Base-by-base conservation (phyloP, 768 basidiomycete genomes). In the Lenzites betulinus region DNA sequence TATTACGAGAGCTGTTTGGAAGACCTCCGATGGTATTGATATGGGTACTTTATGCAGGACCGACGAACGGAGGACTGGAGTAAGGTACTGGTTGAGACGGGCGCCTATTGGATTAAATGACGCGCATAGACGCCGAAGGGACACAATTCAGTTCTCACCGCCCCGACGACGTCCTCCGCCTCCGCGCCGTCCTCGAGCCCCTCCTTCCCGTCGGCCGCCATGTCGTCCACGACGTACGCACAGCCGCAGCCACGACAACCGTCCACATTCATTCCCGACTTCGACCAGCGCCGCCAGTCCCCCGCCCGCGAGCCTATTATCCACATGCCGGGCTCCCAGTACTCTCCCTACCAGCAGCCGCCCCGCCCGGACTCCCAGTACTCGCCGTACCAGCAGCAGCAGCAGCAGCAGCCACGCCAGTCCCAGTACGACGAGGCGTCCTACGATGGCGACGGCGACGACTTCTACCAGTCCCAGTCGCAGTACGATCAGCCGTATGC, bases 381-480 rank as follows among this genome's bases (percentile, higher is more conserved):
- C 50, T 60, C 63, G 49, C 28, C 61, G 39, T 51, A 66, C 64
- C 58, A 62, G 54, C 62, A 64, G 55, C 60, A 41, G n/a, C 59
- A n/a, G n/a, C n/a, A n/a, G n/a, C n/a, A n/a, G n/a, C n/a, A n/a
- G n/a, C n/a, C n/a, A n/a, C n/a, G n/a, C 23, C 55, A 62, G 22
- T 59, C 53, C 2, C 59, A 58, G 51, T 61, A 61, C 59, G 65
- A 66, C 26, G 54, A 59, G 38, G 58, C 36, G 3, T 43, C 57
- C 3, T 56, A 59, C 52, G 62, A 71, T 28, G 67, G 55, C 36
- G 70, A 71, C 50, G 64, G 54, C 13, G 70, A 71, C 47, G 70
- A 71, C 60, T 71, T 71, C 57, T 71, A 68, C 58, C 58, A 67
- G 36, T 65, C 67, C 9, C 62, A 63, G 48, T 67, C 68, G 20